Percentiles rank a stretch among this genome's conserved stretches.
Evolutionary conservation across 192 early-diverging fungal genomes (phyloP).

Genomic region (Coemansia sp.): DNA sequence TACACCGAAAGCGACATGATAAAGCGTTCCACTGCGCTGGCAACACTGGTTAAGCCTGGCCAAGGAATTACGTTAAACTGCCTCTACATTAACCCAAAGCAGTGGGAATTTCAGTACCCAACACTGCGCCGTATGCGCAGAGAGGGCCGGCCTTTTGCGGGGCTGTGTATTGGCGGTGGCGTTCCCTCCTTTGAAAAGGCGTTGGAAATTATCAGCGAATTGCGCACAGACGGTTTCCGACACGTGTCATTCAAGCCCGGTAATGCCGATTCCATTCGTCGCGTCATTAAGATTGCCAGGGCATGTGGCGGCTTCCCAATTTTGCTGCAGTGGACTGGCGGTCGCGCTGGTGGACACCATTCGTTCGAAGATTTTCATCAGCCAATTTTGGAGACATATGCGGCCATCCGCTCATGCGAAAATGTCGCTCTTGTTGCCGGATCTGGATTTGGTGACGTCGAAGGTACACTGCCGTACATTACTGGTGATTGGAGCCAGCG

Average conservation of each 20-base stretch:
- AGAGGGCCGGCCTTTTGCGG: conserved; percentile 81
- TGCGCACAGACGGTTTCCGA: conserved; percentile 73
- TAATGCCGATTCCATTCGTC: conserved; percentile 69
- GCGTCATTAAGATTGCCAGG: conserved; percentile 80
- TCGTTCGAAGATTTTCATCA: conserved; percentile 87
- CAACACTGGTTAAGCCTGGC: conserved; percentile 69
- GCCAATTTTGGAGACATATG: conserved; percentile 77
- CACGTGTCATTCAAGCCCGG: conserved; percentile 83
- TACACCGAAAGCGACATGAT: conserved; percentile 73
- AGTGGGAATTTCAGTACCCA: conserved; percentile 80
- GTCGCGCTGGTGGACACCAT: conserved; percentile 89
- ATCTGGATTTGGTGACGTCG: conserved; percentile 83
- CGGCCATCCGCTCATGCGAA: conserved; percentile 63
- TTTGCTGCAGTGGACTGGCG: conserved; percentile 90
- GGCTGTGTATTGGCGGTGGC: conserved; percentile 48
- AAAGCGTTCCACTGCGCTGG: conserved; percentile 70
- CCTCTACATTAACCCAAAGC: conserved; percentile 79
- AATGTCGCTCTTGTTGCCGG: conserved; percentile 86
- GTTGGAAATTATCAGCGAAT: conserved; percentile 69
- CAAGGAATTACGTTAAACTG: conserved; percentile 86
- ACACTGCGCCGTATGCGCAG: conserved; percentile 70
- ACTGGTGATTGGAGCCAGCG: conserved; percentile 84
- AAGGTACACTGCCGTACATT: conserved; percentile 82
- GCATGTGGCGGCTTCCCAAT: conserved; percentile 82
- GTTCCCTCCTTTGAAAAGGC: conserved; percentile 82